Conservation (phyloP, 2,329 filamentous ascomycete genomes). For the Colletotrichum acutatum region DNA sequence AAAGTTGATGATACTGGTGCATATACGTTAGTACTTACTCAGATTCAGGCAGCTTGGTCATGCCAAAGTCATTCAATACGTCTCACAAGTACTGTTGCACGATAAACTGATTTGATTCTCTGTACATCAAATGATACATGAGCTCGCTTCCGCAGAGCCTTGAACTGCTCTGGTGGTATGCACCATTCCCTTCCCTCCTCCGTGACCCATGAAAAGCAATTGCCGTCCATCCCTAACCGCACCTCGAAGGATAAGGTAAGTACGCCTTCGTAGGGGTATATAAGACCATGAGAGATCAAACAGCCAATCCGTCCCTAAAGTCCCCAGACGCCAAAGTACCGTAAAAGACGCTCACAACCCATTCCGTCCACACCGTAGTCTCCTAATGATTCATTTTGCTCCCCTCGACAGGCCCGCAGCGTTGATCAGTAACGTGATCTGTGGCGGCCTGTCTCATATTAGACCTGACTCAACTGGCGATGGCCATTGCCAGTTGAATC, state of each 20-base stretch:
- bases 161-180: constrained; percentile 9
- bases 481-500: background rate
- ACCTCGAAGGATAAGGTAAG: constrained; percentile 30
- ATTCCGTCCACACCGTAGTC: background rate
- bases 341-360: constrained; percentile 25
- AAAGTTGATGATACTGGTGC: too few species aligned
- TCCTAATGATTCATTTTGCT: background rate
- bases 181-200: constrained; percentile 11
- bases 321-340: constrained; percentile 24
- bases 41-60: background rate
- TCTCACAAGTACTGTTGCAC: background rate
- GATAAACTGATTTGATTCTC: constrained; percentile 12
- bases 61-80: background rate
- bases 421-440: background rate
- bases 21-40: background rate
- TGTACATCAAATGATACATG: constrained; percentile 24
- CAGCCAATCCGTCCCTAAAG: constrained; percentile 7
- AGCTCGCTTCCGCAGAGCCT: constrained; percentile 8
- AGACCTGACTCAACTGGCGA: background rate
- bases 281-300: constrained; percentile 34
- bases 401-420: too few species aligned
- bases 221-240: constrained; percentile 31
- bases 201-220: constrained; percentile 4
- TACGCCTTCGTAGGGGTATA: constrained; percentile 37
- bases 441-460: background rate